Evolutionary conservation across 768 basidiomycete genomes (phyloP).

Genomic region (Tylopilus rubrobrunneus): DNA sequence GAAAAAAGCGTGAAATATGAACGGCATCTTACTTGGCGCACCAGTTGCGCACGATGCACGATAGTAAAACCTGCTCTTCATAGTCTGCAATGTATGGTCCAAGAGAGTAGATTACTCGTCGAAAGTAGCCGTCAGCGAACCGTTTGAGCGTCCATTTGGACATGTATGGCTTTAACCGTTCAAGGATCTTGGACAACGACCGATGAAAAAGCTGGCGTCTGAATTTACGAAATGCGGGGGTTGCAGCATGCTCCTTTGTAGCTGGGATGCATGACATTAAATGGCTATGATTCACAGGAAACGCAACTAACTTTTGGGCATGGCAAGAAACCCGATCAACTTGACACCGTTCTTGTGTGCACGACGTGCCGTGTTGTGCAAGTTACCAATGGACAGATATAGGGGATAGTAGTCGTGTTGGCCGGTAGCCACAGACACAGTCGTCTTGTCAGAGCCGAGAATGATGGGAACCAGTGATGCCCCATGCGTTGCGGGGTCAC

Average conservation of each 20-base stretch:
- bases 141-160: too few relatives aligned
- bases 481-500: background rate
- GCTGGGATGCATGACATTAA: too few relatives aligned
- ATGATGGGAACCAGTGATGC: background rate
- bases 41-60: background rate
- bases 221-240: background rate
- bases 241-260: too few relatives aligned
- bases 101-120: background rate
- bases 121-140: background rate
- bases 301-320: background rate
- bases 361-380: background rate
- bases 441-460: background rate
- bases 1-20: background rate
- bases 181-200: too few relatives aligned
- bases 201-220: background rate
- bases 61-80: background rate
- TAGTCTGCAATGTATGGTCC: background rate
- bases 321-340: background rate
- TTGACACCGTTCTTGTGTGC: background rate
- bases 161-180: too few relatives aligned
- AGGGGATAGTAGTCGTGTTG: background rate
- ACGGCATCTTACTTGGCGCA: background rate
- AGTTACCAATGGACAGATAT: background rate
- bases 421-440: background rate
- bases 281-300: too few relatives aligned